These are phyloP conservation scores for Lactifluus piperatus DNA, from an alignment of 768 basidiomycete genomes.

Conservation along the genomic window DNA sequence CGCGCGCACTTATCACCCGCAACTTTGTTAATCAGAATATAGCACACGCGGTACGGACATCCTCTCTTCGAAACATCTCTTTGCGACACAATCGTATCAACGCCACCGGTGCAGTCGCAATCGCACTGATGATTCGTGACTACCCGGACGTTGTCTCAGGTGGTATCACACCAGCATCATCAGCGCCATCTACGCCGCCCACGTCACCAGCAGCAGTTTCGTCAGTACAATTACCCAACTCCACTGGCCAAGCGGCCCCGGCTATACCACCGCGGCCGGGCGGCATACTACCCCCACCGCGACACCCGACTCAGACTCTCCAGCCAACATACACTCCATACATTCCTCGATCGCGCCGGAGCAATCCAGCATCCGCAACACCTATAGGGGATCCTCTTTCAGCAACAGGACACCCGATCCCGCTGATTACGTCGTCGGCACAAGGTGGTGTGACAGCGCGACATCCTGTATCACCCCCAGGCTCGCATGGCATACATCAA, in stretches of 20 bases:
- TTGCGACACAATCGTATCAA: conserved; percentile 83
- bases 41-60: conserved; percentile 81
- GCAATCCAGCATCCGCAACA: conserved; percentile 24
- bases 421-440: conserved; percentile 55
- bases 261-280: conserved; percentile 31
- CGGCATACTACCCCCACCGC: conserved; percentile 40
- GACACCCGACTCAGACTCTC: conserved; percentile 39
- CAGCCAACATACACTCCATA: conserved; percentile 83
- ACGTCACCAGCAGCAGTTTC: conserved; percentile 28
- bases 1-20: not conserved
- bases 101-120: conserved; percentile 76
- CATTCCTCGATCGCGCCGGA: conserved; percentile 56
- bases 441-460: conserved; percentile 44
- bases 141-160: conserved; percentile 70
- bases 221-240: conserved; percentile 27
- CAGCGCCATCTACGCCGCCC: conserved; percentile 23
- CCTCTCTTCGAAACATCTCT: conserved; percentile 81
- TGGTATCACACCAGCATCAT: conserved; percentile 22
- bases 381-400: conserved; percentile 32
- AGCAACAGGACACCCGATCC: conserved; percentile 41
- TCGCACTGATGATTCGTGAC: conserved; percentile 94
- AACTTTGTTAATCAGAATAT: conserved; percentile 5
- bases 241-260: conserved; percentile 27
- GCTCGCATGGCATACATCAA: conserved; percentile 12
- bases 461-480: conserved; percentile 27